These are phyloP conservation scores for Oidiodendron maius DNA, from an alignment of 495 filamentous ascomycete species.

Conservation along the genomic window DNA sequence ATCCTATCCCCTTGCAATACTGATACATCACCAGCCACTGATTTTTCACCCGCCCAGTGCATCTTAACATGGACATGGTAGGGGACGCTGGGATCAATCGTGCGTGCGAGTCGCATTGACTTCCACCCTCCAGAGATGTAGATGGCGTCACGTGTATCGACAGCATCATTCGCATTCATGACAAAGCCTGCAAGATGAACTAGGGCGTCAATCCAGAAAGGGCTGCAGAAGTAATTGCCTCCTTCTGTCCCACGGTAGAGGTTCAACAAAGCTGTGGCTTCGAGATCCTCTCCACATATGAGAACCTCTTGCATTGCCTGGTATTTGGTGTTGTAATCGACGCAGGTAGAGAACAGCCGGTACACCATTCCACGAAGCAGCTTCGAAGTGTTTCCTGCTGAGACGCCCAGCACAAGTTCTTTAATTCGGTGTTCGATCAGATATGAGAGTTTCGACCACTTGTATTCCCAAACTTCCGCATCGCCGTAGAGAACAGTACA, in stretches of 20 bases:
- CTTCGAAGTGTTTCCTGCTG: conserved; percentile 33
- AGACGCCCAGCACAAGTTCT: conserved; percentile 44
- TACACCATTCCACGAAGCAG: conserved; percentile 55
- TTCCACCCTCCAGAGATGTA: too few species aligned
- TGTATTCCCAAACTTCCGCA: conserved; percentile 37
- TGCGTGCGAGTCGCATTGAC: conserved; percentile 61
- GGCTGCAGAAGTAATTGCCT: conserved; percentile 58
- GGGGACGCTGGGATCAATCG: conserved; percentile 53
- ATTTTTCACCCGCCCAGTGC: conserved; percentile 37
- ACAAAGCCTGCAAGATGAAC: conserved; percentile 68
- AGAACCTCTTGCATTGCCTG: conserved; percentile 65
- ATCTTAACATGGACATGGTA: conserved; percentile 69
- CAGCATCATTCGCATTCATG: conserved; percentile 67
- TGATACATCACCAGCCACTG: conserved; percentile 53
- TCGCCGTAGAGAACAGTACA: conserved; percentile 43
- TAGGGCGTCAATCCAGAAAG: conserved; percentile 65
- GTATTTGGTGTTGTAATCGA: conserved; percentile 62
- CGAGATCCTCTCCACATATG: conserved; percentile 71
- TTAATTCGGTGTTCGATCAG: conserved; percentile 46
- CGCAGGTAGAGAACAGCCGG: conserved; percentile 57
- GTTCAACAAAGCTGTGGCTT: conserved; percentile 65
- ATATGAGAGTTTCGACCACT: conserved; percentile 48
- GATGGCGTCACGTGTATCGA: too few species aligned
- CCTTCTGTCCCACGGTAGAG: conserved; percentile 48
- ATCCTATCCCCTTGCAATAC: conserved; percentile 58